Conservation (phyloP, 2,329 filamentous ascomycete species). For the Aspergillus fructus region DNA sequence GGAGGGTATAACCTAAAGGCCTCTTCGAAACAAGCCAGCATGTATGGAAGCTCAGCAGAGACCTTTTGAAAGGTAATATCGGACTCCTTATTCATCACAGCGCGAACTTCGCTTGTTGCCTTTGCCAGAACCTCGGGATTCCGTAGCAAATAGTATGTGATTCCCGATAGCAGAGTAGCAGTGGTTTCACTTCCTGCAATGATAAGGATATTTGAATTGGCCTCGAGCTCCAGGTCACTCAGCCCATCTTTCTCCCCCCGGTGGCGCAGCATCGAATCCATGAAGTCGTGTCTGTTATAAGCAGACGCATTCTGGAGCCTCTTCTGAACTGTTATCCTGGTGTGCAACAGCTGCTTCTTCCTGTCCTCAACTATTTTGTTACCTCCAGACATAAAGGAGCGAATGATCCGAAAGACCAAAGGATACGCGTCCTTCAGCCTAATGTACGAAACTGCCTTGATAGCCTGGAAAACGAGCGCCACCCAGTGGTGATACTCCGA, state of each 20-base stretch:
- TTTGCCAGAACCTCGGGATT: conserved; percentile 37
- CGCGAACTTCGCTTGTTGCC: conserved; percentile 44
- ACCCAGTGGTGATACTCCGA: conserved; percentile 9
- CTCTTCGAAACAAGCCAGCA: conserved; percentile 49
- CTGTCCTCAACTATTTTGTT: background rate
- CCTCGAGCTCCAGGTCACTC: conserved; percentile 11
- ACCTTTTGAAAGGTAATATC: conserved; percentile 15
- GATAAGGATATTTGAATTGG: conserved; percentile 30
- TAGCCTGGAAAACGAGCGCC: background rate
- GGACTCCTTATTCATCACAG: conserved; percentile 10
- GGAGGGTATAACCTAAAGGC: conserved; percentile 48
- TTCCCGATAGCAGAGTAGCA: conserved; percentile 46
- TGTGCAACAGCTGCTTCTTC: background rate
- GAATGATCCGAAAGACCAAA: background rate
- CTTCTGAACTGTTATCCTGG: background rate
- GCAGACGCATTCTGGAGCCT: background rate
- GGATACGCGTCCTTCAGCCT: background rate
- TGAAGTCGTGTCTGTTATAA: background rate
- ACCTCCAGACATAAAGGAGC: background rate
- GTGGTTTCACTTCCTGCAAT: conserved; percentile 54
- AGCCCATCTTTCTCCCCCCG: conserved; percentile 5
- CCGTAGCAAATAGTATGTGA: conserved; percentile 42
- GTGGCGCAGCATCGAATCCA: conserved; percentile 13
- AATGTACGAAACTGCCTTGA: background rate
- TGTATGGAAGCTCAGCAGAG: conserved; percentile 29